Evolutionary conservation across 2,329 filamentous ascomycete species (phyloP), one percentile per base, ranked within the genome.

Genomic region (Neonectria punicea): DNA sequence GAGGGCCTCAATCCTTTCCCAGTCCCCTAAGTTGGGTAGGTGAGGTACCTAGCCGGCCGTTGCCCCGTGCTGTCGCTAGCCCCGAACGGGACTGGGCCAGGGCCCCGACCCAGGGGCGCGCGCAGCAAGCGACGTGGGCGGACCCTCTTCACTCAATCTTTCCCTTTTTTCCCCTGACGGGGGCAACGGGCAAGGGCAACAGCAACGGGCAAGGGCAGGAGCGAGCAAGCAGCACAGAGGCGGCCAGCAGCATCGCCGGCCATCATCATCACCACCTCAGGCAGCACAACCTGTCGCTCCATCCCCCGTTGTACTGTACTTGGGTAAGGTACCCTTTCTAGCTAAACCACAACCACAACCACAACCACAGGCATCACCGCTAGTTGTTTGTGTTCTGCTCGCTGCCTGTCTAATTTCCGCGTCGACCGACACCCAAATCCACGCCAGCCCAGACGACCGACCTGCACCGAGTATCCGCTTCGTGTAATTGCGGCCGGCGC

Each of bases 121-220:
- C 36, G 39, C 20, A 39, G 57, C 41, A 64, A 58, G 55, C 56
- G 53, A 50, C 61, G 36, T 39, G 61, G 55, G 49, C 60, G 62
- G 59, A 65, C 61, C 65, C 62, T 39, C 36, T 39, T 56, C 59
- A 60, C 55, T 64, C 65, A 53, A 57, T 67, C 59, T 71, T 60
- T 49, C 61, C 64, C 55, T 53, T 60, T 60, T 67, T 70, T 65
- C 71, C 71, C 71, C 71, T 73, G 71, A 73, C 71, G 68, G 71
- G 71, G 71, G 70, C 58, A 58, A 61, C 55, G 54, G 54, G 53
- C 34, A 49, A 25, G 54, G 54, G 53, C 34, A 25, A 25, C 36
- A 49, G 54, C 53, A 47, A 54, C 25, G 41, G 41, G 39, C 32
- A 49, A 65, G 55, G 44, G 46, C 30, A 60, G 46, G 49, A 34